Percentiles rank a stretch among this genome's conserved stretches.
phyloP scores from a whole-genome alignment of 2,329 filamentous ascomycete genomes.

The Aspergillus brasiliensis region DNA sequence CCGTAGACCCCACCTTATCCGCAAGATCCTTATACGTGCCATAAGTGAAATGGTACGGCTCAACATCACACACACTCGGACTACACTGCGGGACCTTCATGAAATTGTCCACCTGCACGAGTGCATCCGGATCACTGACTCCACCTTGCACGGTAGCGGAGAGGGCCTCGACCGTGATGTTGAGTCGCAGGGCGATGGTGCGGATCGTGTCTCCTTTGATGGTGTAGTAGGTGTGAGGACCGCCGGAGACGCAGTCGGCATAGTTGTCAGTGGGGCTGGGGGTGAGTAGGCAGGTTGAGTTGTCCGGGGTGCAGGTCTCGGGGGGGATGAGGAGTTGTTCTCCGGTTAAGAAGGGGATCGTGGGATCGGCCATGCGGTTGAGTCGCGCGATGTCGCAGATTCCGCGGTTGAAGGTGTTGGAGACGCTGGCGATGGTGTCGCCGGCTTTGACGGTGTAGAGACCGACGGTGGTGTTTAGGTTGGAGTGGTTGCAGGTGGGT shows the following conservation, averaged over 20 bases:
- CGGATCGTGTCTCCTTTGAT: background rate
- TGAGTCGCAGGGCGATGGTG: background rate
- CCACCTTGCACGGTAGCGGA: background rate
- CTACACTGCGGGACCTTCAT: background rate
- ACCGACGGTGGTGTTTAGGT: background rate
- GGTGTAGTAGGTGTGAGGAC: constrained; percentile 1
- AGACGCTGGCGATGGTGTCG: background rate
- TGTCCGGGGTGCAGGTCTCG: background rate
- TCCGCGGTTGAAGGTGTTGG: background rate
- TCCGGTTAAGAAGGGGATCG: background rate
- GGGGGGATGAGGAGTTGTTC: background rate
- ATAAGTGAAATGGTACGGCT: background rate
- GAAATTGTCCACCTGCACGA: background rate
- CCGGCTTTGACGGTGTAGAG: background rate
- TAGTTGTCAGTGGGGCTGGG: background rate
- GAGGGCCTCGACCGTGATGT: background rate
- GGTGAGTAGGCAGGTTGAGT: background rate
- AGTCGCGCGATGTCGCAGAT: constrained; percentile 1
- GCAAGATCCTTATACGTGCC: background rate
- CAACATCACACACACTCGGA: background rate
- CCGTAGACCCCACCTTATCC: background rate
- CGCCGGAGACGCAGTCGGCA: background rate
- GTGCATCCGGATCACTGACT: background rate
- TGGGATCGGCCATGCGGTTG: constrained; percentile 1
- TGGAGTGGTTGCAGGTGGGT: background rate